These are phyloP conservation scores for Arthromyces matolae DNA, from an alignment of 768 basidiomycete species.

Conservation along the genomic window DNA sequence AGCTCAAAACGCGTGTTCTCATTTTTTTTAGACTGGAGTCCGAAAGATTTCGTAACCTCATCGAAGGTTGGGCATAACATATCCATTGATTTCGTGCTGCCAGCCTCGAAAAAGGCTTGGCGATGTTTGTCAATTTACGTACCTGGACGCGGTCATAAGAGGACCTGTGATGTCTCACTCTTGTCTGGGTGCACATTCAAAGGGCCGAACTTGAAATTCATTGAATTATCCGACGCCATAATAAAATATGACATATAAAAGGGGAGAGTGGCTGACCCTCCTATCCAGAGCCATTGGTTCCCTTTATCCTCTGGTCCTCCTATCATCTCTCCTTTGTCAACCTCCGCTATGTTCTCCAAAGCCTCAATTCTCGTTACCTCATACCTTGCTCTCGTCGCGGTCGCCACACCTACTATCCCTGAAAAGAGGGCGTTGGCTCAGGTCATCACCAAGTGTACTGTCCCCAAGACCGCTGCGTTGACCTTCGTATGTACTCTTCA, in stretches of 20 bases:
- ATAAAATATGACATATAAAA: slow-evolving; percentile 14
- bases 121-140: not conserved
- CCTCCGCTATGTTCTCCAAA: slow-evolving; percentile 12
- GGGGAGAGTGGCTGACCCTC: not conserved
- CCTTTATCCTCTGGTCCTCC: not conserved
- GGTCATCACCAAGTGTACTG: slow-evolving; percentile 20
- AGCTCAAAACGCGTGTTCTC: no score
- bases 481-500: slow-evolving; percentile 20
- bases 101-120: no score
- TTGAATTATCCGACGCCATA: not conserved
- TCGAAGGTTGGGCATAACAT: no score
- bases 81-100: no score
- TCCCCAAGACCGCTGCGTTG: slow-evolving; percentile 22
- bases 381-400: slow-evolving; percentile 9
- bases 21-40: no score
- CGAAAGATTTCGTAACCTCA: no score
- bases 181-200: no score
- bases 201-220: not conserved
- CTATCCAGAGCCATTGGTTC: slow-evolving; percentile 8
- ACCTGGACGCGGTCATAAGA: slow-evolving; percentile 8
- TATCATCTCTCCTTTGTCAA: not conserved
- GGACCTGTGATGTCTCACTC: slow-evolving; percentile 1
- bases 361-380: slow-evolving; percentile 7
- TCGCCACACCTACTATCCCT: no score
- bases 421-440: slow-evolving; percentile 17